Evolutionary conservation across 805 yeast genomes (phyloP).

Genomic region (Candida gorgasii): DNA sequence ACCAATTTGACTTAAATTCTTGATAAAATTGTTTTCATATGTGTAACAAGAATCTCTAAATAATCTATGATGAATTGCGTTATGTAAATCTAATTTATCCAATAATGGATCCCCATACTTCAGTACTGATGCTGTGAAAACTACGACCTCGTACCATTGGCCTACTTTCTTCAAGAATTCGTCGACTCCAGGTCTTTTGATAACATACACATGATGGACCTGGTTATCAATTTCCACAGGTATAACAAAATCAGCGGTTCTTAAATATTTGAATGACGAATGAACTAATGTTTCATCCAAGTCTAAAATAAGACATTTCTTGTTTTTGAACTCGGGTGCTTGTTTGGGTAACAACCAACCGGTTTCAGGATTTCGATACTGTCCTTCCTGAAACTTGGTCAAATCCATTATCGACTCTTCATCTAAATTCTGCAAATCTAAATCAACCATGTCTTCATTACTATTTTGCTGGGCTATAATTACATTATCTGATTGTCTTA

Average conservation of each 20-base stretch:
- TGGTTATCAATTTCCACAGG: constrained; percentile 96
- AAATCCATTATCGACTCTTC: constrained; percentile 50
- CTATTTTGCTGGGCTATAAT: constrained; percentile 12
- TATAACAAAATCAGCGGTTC: constrained; percentile 93
- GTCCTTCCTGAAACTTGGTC: constrained; percentile 69
- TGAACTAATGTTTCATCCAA: constrained; percentile 96
- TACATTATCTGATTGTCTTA: constrained; percentile 13
- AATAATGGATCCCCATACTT: constrained; percentile 95
- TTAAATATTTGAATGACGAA: constrained; percentile 86
- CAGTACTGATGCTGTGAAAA: constrained; percentile 93
- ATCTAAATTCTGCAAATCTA: constrained; percentile 20
- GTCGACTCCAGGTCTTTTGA: constrained; percentile 97
- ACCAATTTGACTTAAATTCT: constrained; percentile 91
- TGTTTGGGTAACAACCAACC: constrained; percentile 67
- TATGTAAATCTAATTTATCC: constrained; percentile 78
- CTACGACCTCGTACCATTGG: constrained; percentile 87
- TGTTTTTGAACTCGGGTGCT: constrained; percentile 49
- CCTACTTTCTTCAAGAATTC: constrained; percentile 85
- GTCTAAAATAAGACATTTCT: constrained; percentile 88
- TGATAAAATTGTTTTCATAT: constrained; percentile 92
- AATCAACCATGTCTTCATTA: constrained; percentile 19
- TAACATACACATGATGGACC: constrained; percentile 91
- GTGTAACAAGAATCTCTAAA: constrained; percentile 94
- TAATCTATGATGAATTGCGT: constrained; percentile 82
- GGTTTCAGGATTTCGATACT: constrained; percentile 59